Conservation (phyloP, 139 green algal species). For the Choricystis sp. region DNA sequence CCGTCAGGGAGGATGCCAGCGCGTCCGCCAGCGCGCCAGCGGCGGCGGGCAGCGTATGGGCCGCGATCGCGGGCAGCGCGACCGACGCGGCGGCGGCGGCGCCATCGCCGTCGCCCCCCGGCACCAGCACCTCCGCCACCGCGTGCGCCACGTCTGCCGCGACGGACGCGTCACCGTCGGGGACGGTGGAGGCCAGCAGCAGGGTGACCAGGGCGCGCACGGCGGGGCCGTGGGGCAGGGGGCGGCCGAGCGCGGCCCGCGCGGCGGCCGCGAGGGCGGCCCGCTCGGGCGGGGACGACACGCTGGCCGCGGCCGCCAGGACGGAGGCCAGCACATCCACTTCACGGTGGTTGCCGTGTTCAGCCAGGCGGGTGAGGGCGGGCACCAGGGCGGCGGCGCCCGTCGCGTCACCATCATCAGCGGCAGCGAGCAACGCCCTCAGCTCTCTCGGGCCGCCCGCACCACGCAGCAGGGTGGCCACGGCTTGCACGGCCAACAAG, state of each 20-base stretch:
- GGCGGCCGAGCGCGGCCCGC: background rate
- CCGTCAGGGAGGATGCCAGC: too few relatives aligned
- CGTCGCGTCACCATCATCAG: background rate
- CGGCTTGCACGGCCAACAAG: background rate
- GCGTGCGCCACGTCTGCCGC: background rate
- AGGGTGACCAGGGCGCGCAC: background rate
- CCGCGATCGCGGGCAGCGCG: background rate
- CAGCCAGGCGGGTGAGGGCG: background rate
- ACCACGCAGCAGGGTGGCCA: background rate
- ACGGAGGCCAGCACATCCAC: background rate
- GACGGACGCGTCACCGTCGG: background rate
- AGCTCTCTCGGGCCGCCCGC: background rate
- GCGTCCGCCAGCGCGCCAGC: background rate
- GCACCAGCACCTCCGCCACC: too few relatives aligned
- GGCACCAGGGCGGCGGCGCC: background rate
- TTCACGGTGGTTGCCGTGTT: background rate
- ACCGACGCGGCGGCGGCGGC: too few relatives aligned
- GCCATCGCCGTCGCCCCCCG: background rate
- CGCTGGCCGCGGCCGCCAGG: background rate
- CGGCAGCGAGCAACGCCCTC: background rate
- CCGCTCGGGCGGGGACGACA: background rate
- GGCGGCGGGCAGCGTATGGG: too few relatives aligned
- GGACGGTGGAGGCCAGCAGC: background rate
- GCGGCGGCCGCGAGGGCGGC: background rate
- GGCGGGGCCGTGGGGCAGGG: too few relatives aligned